Conservation (phyloP, 805 yeast genomes). For the Maudiozyma turicensis region DNA sequence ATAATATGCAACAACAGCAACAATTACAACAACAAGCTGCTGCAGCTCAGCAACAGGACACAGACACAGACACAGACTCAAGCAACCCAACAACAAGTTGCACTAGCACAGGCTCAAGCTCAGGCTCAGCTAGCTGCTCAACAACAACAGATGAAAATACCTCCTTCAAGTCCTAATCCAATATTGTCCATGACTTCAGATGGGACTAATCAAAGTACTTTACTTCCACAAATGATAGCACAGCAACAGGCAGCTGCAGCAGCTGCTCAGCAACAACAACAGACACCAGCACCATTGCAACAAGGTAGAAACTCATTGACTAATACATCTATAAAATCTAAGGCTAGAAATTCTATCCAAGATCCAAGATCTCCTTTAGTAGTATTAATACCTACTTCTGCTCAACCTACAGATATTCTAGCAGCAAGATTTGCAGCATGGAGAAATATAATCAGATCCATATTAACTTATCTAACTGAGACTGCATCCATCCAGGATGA, state of each 20-base stretch:
- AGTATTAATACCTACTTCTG: slow-evolving; percentile 44
- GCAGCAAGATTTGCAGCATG: slow-evolving; percentile 80
- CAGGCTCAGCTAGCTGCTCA: background rate
- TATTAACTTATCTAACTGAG: slow-evolving; percentile 68
- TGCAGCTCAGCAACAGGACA: slow-evolving; percentile 1
- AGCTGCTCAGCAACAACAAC: background rate
- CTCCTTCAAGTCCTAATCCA: background rate
- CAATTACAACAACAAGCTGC: slow-evolving; percentile 2
- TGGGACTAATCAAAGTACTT: slow-evolving; percentile 1
- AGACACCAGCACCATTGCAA: slow-evolving; percentile 3
- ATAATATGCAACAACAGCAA: slow-evolving; percentile 8
- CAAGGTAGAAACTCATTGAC: slow-evolving; percentile 11
- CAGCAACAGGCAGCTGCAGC: background rate
- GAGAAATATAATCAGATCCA: slow-evolving; percentile 68
- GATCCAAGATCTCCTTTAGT: slow-evolving; percentile 43
- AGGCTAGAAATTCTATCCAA: slow-evolving; percentile 10
- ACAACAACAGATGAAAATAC: slow-evolving; percentile 1
- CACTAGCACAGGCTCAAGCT: background rate
- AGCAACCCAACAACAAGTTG: slow-evolving; percentile 8
- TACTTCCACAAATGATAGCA: background rate
- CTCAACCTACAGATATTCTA: slow-evolving; percentile 79
- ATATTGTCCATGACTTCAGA: slow-evolving; percentile 2
- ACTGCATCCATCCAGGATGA: slow-evolving; percentile 83
- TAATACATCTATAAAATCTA: slow-evolving; percentile 7
- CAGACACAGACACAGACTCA: background rate